phyloP scores from a whole-genome alignment of 163 green algal species.

The Volvox carteri region DNA sequence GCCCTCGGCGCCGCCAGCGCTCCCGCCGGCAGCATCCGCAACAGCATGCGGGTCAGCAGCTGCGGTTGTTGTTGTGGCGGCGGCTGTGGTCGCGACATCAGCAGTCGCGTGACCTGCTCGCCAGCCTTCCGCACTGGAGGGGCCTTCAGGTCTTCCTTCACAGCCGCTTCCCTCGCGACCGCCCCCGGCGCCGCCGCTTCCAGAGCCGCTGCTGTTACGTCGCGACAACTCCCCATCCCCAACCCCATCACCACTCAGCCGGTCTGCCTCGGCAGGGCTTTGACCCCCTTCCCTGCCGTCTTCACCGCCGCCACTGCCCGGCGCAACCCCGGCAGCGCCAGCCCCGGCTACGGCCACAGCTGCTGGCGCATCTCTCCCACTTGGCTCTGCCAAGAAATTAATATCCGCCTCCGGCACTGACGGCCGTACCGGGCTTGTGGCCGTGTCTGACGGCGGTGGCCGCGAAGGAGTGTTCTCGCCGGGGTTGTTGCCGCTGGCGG shows the following conservation, averaged over 20 bases:
- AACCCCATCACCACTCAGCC: not conserved
- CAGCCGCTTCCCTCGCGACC: not conserved
- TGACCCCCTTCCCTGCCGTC: not conserved
- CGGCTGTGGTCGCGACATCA: no score
- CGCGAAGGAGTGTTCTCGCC: not conserved
- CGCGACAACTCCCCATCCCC: not conserved
- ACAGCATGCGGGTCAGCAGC: no score
- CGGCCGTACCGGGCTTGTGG: not conserved
- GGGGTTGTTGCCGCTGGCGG: not conserved
- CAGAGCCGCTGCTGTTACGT: slow-evolving; percentile 3
- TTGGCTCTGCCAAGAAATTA: no score
- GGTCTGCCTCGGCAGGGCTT: not conserved
- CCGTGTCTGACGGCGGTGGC: not conserved
- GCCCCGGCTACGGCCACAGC: not conserved
- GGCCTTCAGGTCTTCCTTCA: not conserved
- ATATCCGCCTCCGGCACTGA: not conserved
- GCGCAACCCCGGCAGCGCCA: not conserved
- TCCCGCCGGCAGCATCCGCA: not conserved
- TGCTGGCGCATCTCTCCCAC: not conserved
- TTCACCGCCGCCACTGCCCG: no score
- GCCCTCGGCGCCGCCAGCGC: not conserved
- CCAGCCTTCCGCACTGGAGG: no score
- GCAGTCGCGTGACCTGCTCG: no score
- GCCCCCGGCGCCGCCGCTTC: not conserved
- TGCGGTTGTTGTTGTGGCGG: no score